Base-by-base conservation (phyloP, 148 eudicot genomes). In the Mesembryanthemum crystallinum region DNA sequence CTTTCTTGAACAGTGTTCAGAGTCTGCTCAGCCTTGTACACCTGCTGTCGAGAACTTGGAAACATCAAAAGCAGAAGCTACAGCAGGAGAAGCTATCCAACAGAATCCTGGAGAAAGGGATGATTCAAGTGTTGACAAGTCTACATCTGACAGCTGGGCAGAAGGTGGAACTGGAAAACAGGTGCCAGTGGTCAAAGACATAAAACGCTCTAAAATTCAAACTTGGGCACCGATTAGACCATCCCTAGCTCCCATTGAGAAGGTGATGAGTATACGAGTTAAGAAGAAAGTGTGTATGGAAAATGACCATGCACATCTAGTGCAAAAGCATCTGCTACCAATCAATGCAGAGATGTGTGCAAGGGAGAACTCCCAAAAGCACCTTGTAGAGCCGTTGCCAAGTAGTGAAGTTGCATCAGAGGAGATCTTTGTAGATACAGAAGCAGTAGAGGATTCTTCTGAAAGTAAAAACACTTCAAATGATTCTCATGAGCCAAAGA, bases 1-100 rank as follows among this genome's bases (percentile, higher is more conserved):
- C 54, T 93, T 93, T 87, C 89, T 93, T 81, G 84, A 89, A 75
- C 94, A 88, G 63, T 88, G 85, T 75, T 84, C 81, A 39, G 79
- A 79, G 64, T 82, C 85, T 75, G 74, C 68, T 20, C 74, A 82
- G 76, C 72, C 55, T n/a, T 64, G 35, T 20, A 74, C 78, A 43
- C 75, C 86, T 84, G 79, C 69, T 58, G 79, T 66, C 32, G 72
- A 73, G 58, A 71, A 33, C 65, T 77, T 64, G 37, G 45, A 45
- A 60, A 54, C 75, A 55, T 67, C 73, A 74, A 72, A 82, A 76
- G 69, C 73, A 78, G 87, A 85, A 80, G 80, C 54, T 60, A 54
- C 23, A 15, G 27, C 75, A 30, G 73, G 59, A 39, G 76, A 83
- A 77, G 67, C 73, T 78, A 42, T 28, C 30, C 64, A 54, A 57